Base-by-base conservation (phyloP, 1,139 yeast species). In the Arxiozyma bovina region DNA sequence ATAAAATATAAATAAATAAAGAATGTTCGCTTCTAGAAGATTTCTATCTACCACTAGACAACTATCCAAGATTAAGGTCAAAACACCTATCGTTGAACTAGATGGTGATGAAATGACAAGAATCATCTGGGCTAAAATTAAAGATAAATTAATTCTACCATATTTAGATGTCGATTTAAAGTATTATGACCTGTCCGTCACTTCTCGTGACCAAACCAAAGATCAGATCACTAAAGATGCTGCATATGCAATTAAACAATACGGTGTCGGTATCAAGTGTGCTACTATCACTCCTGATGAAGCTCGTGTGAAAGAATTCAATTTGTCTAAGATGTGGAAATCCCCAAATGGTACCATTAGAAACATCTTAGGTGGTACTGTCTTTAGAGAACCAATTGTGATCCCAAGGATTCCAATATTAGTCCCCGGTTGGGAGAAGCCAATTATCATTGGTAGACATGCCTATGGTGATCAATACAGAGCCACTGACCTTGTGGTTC, bases 71-170 rank as follows among this genome's bases (percentile, higher is more conserved):
- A 83, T 86, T 66, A 77, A 77, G 61, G 93, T 86, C 48, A 77
- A 77, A 64, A 82, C 77, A 56, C 93, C 94, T 48, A 78, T 86
- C 61, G 94, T 86, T 56, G 94, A 86, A 68, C 74, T 86, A 77
- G 93, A 86, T 65, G 94, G 94, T 61, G 94, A 86, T 71, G 94
- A 86, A 71, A 85, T 84, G 87, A 86, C 94, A 64, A 78, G 93
- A 72, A 85, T 86, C 70, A 86, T 86, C 71, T 86, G 94, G 94
- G 78, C 83, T 58, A 72, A 80, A 66, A 86, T 86, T 70, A 85
- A 85, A 69, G 82, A 81, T 58, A 78, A 83, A 68, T 77, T 86
- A 70, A 80, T 86, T 63, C 70, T 77, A 58, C 94, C 94, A 15
- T 85, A 80, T 69, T 73, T 86, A 61, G 85, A 86, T 61, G 77